Evolutionary conservation across 495 filamentous ascomycete species (phyloP).

Genomic region (Penicillium ochrochloron): DNA sequence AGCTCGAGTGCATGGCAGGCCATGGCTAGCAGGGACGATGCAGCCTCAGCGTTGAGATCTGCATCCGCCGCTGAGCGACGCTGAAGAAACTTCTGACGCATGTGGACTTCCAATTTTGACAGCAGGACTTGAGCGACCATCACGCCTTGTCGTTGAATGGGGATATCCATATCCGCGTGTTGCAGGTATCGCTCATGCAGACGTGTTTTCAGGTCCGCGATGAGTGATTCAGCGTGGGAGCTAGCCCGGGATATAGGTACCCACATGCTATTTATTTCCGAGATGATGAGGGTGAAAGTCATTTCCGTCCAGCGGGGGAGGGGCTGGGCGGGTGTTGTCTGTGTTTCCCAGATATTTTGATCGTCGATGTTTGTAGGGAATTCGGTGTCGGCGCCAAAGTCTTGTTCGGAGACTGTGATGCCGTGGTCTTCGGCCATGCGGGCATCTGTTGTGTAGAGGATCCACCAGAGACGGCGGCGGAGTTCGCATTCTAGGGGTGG

Average conservation of each 20-base stretch:
- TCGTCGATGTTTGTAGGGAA: constrained; percentile 40
- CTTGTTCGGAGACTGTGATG: constrained; percentile 30
- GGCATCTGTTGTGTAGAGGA: constrained; percentile 37
- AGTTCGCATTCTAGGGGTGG: constrained; percentile 46
- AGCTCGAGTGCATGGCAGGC: constrained; percentile 29
- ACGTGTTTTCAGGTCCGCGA: constrained; percentile 26
- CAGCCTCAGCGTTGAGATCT: constrained; percentile 11
- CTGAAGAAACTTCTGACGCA: constrained; percentile 32
- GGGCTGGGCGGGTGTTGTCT: constrained; percentile 7
- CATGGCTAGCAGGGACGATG: constrained; percentile 23
- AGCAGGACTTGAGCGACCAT: constrained; percentile 31
- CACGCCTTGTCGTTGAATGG: constrained; percentile 36
- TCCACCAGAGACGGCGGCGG: constrained; percentile 51
- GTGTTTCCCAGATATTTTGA: constrained; percentile 19
- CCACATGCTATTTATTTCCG: constrained; percentile 34
- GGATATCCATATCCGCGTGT: constrained; percentile 35
- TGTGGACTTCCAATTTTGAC: constrained; percentile 32
- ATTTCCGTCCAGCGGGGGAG: constrained; percentile 35
- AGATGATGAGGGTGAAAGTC: constrained; percentile 39
- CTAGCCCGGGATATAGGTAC: constrained; percentile 14
- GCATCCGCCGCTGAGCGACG: constrained; percentile 10
- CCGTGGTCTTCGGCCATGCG: constrained; percentile 48
- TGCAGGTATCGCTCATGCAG: constrained; percentile 32
- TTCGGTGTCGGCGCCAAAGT: constrained; percentile 28
- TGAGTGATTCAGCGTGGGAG: constrained; percentile 19